Conservation (phyloP, 164 flowering plant species). For the Stephania cephalantha region DNA sequence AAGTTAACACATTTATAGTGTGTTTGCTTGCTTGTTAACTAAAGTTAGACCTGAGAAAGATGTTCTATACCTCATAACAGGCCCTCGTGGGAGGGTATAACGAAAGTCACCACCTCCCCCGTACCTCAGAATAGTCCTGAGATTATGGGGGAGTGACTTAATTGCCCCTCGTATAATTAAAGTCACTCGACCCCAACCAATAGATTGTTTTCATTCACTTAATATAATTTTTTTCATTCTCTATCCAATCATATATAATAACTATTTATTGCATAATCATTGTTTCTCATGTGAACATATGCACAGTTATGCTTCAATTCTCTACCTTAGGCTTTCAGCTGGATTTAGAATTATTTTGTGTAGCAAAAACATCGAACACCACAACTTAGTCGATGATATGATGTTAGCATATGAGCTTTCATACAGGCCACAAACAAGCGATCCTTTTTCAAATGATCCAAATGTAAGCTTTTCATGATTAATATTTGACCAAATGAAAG, state of each 20-base stretch:
- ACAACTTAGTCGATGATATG: conserved; percentile 89
- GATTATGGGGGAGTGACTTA: too few species aligned
- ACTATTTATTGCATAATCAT: not conserved
- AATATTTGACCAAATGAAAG: not conserved
- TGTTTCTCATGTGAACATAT: conserved; percentile 8
- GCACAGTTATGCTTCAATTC: conserved; percentile 92
- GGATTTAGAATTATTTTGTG: conserved; percentile 74
- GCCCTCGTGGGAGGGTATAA: too few species aligned
- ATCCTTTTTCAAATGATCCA: conserved; percentile 32
- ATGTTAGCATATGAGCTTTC: conserved; percentile 55
- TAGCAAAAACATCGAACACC: conserved; percentile 86
- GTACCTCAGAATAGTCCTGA: too few species aligned
- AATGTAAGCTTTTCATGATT: conserved; percentile 28
- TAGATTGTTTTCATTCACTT: not conserved
- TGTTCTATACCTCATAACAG: too few species aligned
- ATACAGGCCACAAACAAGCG: conserved; percentile 64
- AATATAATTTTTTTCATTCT: not conserved
- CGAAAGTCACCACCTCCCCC: too few species aligned
- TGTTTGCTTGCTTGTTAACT: too few species aligned
- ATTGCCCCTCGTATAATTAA: too few species aligned
- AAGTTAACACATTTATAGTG: too few species aligned
- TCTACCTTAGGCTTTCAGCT: conserved; percentile 75
- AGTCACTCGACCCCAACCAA: too few species aligned
- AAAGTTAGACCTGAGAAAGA: too few species aligned
- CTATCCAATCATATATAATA: not conserved